phyloP scores from a whole-genome alignment of 2,329 filamentous ascomycete genomes.

The Exutisphaerella laricina region DNA sequence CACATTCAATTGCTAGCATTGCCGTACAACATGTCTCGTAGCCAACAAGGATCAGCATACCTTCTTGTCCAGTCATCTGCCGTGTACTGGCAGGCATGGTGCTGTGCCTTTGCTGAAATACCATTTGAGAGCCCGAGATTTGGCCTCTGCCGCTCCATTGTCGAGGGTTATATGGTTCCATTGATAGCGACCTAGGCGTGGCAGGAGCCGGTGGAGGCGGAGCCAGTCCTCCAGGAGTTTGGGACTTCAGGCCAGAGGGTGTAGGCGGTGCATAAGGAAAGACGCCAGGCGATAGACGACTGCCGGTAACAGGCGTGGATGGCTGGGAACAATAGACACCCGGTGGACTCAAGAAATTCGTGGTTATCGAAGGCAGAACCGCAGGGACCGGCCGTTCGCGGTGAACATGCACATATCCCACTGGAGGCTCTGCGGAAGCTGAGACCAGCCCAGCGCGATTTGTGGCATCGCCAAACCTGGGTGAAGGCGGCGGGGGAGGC shows the following conservation, averaged over 20 bases:
- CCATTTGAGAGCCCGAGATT: constrained; percentile 35
- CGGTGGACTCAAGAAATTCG: constrained; percentile 26
- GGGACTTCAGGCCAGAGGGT: constrained; percentile 22
- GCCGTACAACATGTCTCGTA: constrained; percentile 5
- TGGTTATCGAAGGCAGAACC: constrained; percentile 25
- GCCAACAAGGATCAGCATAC: too few species aligned
- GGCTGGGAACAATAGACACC: constrained; percentile 34
- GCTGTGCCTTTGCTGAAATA: constrained; percentile 29
- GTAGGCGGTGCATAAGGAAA: constrained; percentile 25
- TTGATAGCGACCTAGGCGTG: constrained; percentile 27
- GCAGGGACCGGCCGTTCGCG: constrained; percentile 9
- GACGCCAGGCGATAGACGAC: constrained; percentile 26
- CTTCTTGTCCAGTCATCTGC: constrained; percentile 46
- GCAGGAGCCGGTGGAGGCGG: constrained; percentile 12
- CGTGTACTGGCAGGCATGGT: constrained; percentile 30
- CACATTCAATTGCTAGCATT: neutral
- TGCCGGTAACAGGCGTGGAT: constrained; percentile 31
- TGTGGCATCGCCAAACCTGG: constrained; percentile 17
- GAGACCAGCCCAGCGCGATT: constrained; percentile 12
- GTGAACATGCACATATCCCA: constrained; percentile 2
- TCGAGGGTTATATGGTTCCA: constrained; percentile 45
- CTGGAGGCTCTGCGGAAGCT: constrained; percentile 21
- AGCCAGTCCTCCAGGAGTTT: constrained; percentile 13
- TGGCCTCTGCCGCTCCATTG: constrained; percentile 43
- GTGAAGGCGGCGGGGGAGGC: constrained; percentile 27